Evolutionary conservation across 2,329 filamentous ascomycete species (phyloP), one percentile per base, ranked within the genome.

Genomic region (Beauveria caledonica): DNA sequence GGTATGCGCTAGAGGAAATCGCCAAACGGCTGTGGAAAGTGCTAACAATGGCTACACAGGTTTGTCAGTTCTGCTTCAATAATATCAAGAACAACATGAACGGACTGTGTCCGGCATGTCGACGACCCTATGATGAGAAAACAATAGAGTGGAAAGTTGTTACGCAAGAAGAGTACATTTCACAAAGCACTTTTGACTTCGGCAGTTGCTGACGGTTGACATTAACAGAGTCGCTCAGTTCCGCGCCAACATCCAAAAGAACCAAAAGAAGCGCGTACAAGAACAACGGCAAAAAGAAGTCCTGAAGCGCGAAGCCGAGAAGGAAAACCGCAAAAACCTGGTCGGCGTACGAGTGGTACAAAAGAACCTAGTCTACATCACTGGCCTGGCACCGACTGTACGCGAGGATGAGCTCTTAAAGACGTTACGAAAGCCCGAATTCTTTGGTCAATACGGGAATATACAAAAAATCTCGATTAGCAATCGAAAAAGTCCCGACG

Each of bases 21-120:
- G 15, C 29, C 17, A 5, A 36, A 23, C 17, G 17, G 19, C 44
- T 27, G 5, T 23, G 25, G 54, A 49, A 60, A 15, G 42, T 53
- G 27, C 44, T 65, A 57, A 65, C 62, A 63, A 46, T 25, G 50
- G 69, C n/a, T 13, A 17, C 42, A n/a, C 49, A 97, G 92, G 93
- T 99, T 73, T 99, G 94, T 76, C 95, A 99, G 80, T 99, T 99
- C 77, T 99, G 94, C 78, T 99, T 93, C 80, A 97, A 99, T 77
- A 99, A 97, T 73, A 95, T 99, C 73, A 96, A 95, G 77, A 96
- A 89, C 68, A 97, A 97, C 69, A 92, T 96, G 83, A 97, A 97
- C 72, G 92, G 93, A 40, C 83, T 97, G 61, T 99, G 94, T 74
- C 94, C 94, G n/a, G 96, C 96, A 66, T 99, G 94, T 73, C 86